Conservation (phyloP, 1,139 yeast genomes). For the Blastobotrys serpentis region DNA sequence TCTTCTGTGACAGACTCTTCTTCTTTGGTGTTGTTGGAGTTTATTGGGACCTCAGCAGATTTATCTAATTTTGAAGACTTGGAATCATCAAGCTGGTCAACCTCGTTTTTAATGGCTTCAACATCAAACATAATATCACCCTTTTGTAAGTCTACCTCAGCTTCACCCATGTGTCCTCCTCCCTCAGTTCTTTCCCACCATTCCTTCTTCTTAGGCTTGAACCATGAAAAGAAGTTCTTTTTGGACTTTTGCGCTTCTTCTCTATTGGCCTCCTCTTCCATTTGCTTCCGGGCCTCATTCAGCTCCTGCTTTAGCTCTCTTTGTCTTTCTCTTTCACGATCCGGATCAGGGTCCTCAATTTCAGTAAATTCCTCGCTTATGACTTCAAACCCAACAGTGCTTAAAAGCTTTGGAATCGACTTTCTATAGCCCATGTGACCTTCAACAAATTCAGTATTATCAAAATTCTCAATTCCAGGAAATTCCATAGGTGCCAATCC, state of each 20-base stretch:
- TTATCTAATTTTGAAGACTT: slow-evolving; percentile 18
- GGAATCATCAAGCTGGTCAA: slow-evolving; percentile 27
- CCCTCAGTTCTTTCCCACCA: slow-evolving; percentile 80
- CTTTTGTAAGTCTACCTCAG: slow-evolving; percentile 19
- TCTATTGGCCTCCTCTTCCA: slow-evolving; percentile 34
- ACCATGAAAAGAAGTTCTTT: slow-evolving; percentile 49
- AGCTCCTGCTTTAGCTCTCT: slow-evolving; percentile 78
- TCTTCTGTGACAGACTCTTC: slow-evolving; percentile 11
- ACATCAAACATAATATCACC: slow-evolving; percentile 38
- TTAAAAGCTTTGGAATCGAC: slow-evolving; percentile 80
- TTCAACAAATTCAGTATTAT: slow-evolving; percentile 81
- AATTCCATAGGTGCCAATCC: slow-evolving; percentile 76
- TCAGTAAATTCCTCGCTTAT: slow-evolving; percentile 89
- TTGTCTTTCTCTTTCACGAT: slow-evolving; percentile 71
- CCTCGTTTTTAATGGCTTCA: slow-evolving; percentile 40
- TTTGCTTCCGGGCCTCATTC: slow-evolving; percentile 72
- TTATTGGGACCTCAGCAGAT: slow-evolving; percentile 16
- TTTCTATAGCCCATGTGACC: slow-evolving; percentile 98
- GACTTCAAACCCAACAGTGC: slow-evolving; percentile 73
- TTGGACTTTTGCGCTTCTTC: slow-evolving; percentile 35
- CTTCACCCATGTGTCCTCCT: slow-evolving; percentile 23
- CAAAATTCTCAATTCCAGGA: slow-evolving; percentile 70
- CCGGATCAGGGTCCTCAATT: slow-evolving; percentile 95
- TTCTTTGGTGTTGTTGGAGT: slow-evolving; percentile 10
- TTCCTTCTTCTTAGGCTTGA: slow-evolving; percentile 73